A percentile compares a stretch with the other conserved stretches of the same genome.
These are phyloP conservation scores for Trypanosoma lewisi DNA, from an alignment of 208 protist species.

Conservation along the genomic window DNA sequence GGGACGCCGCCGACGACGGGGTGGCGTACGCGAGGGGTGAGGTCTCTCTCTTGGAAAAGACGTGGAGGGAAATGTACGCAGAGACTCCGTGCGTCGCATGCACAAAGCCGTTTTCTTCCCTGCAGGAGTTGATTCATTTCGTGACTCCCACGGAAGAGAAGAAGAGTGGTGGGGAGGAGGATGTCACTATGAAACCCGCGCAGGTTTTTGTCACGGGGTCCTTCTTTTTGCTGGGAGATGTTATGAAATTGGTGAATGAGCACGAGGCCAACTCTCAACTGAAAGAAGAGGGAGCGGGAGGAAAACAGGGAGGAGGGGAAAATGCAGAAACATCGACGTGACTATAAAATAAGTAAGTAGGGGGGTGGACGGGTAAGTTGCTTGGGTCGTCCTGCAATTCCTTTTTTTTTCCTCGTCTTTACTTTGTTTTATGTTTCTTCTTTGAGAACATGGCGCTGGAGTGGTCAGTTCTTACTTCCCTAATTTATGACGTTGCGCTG, in stretches of 20 bases:
- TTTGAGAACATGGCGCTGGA: too few relatives aligned
- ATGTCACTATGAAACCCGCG: constrained; percentile 59
- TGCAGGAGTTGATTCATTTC: constrained; percentile 67
- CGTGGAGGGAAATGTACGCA: constrained; percentile 67
- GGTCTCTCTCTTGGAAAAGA: constrained; percentile 38
- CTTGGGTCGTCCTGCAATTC: too few relatives aligned
- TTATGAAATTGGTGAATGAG: constrained; percentile 44
- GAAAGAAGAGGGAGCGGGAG: not conserved
- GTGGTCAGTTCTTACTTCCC: too few relatives aligned
- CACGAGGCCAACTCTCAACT: constrained; percentile 16
- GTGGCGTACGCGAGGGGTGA: constrained; percentile 32
- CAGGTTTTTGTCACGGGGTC: constrained; percentile 86
- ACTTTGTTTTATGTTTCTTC: too few relatives aligned
- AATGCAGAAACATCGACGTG: too few relatives aligned
- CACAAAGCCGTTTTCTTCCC: constrained; percentile 36
- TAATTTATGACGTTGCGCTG: too few relatives aligned
- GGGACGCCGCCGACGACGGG: constrained; percentile 2
- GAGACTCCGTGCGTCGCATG: constrained; percentile 67
- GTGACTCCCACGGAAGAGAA: constrained; percentile 38
- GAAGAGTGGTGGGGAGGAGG: constrained; percentile 47
- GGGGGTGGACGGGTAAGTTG: too few relatives aligned
- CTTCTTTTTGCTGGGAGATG: constrained; percentile 78
- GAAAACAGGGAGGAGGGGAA: not conserved
- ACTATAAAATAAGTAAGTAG: too few relatives aligned
- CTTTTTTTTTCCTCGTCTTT: too few relatives aligned